A percentile compares a stretch with the other conserved stretches of the same genome.
These are phyloP conservation scores for Oryza coarctata DNA, from an alignment of 176 grass and related monocot genomes.

Conservation along the genomic window DNA sequence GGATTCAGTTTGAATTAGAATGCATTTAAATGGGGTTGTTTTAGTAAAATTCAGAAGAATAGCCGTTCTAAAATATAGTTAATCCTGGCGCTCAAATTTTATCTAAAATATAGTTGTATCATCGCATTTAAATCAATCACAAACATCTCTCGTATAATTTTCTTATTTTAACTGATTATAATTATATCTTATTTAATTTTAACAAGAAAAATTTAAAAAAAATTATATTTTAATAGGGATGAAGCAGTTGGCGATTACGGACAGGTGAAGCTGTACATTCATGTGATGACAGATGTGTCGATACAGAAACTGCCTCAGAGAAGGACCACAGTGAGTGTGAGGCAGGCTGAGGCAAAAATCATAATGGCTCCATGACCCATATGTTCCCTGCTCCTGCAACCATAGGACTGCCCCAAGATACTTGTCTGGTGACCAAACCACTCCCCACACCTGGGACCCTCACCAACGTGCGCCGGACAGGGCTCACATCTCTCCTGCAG, in stretches of 20 bases:
- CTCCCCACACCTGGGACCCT: background rate
- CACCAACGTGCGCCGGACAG: background rate
- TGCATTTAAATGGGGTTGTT: background rate
- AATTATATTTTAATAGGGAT: too few relatives aligned
- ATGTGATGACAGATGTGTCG: background rate
- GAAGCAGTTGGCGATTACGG: background rate
- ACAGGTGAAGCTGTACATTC: background rate
- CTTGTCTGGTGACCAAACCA: background rate
- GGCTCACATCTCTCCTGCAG: background rate
- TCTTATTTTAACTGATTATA: too few relatives aligned
- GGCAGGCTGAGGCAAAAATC: background rate
- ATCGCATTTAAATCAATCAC: too few relatives aligned
- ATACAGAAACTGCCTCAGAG: background rate
- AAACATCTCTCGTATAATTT: too few relatives aligned
- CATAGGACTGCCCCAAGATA: background rate
- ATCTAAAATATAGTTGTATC: too few relatives aligned
- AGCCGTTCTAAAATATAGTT: too few relatives aligned
- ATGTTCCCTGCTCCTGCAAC: conserved; percentile 14
- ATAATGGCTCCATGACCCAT: conserved; percentile 17
- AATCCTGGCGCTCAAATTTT: too few relatives aligned
- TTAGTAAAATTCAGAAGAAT: background rate
- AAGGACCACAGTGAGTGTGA: conserved; percentile 2
- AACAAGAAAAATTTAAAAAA: too few relatives aligned
- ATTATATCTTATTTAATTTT: too few relatives aligned
- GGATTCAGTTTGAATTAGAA: background rate